Percentiles rank a stretch among this genome's conserved stretches.
These are phyloP conservation scores for Candida sp. DNA, from an alignment of 1,139 yeast genomes.

Conservation along the genomic window DNA sequence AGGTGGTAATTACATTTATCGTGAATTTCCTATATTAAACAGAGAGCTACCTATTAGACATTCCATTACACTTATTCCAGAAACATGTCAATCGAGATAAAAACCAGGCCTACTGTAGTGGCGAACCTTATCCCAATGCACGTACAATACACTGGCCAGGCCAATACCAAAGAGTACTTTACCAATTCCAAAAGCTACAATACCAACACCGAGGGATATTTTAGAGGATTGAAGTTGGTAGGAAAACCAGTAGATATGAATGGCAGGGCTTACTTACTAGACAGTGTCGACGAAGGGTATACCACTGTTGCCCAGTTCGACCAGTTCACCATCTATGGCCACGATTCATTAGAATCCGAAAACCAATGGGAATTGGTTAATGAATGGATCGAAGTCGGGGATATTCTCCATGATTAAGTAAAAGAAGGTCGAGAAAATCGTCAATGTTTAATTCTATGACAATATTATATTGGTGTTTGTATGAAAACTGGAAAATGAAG, in stretches of 20 bases:
- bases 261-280: constrained; percentile 26
- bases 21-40: no score
- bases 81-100: no score
- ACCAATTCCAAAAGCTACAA: constrained; percentile 29
- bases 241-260: constrained; percentile 23
- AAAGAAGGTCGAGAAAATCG: no score
- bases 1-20: no score
- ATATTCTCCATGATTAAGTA: constrained; percentile 21
- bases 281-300: constrained; percentile 14
- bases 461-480: no score
- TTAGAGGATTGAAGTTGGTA: constrained; percentile 37
- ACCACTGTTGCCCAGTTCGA: constrained; percentile 31
- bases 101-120: background rate
- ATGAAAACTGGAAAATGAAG: no score
- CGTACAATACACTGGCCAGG: constrained; percentile 36
- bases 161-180: constrained; percentile 34
- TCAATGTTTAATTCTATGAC: no score
- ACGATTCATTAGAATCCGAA: constrained; percentile 28
- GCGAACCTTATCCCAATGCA: constrained; percentile 40
- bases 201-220: constrained; percentile 23
- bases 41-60: no score
- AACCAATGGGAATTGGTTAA: constrained; percentile 32
- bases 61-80: no score
- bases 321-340: constrained; percentile 33
- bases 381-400: constrained; percentile 33